Base-by-base conservation (phyloP, 495 filamentous ascomycete species). In the Hypoxylon fuscum region DNA sequence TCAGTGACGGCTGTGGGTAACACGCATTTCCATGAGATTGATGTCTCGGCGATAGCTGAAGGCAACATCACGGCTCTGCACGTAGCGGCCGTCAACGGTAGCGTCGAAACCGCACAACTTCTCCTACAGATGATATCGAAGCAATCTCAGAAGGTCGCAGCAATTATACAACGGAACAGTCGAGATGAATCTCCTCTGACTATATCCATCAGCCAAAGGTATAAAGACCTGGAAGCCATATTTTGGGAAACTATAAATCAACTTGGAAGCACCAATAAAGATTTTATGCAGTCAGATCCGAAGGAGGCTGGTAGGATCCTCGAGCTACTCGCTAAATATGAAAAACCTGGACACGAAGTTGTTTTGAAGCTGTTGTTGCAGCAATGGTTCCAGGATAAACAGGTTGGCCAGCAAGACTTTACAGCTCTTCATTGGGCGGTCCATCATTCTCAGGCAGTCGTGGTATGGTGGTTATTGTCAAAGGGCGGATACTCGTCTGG, bases 381-480 rank as follows among this genome's bases (percentile, higher is more conserved):
- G 44, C 5, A 21, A 41, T 58, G 54, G 54, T 48, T 38, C 25
- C 18, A 0, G 35, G n/a, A 25, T 17, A 20, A 27, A 20, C 1
- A 49, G 1, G 2, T 18, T 17, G 38, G 45, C 5, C 40, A n/a
- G 10, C 54, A 58, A 25, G 32, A 42, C 11, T 31, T 48, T 22
- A 58, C 44, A 41, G 20, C 54, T 40, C 44, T 58, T 22, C 31
- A 48, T 21, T 48, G 29, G 44, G 46, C 57, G 20, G 57, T 61
- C 15, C 14, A 22, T 20, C 31, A 22, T 17, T 53, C 47, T 32
- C 46, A 54, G 14, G 48, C 43, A 1, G 22, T 47, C 15, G 41
- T 61, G 14, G 46, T 61, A 41, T 61, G 57, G 57, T 61, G 57
- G 57, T n/a, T 61, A 15, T 54, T 61, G n/a, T 61, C 57, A 6